These are phyloP conservation scores for Allomyces javanicus DNA, from an alignment of 192 early-diverging fungal species.

Conservation along the genomic window DNA sequence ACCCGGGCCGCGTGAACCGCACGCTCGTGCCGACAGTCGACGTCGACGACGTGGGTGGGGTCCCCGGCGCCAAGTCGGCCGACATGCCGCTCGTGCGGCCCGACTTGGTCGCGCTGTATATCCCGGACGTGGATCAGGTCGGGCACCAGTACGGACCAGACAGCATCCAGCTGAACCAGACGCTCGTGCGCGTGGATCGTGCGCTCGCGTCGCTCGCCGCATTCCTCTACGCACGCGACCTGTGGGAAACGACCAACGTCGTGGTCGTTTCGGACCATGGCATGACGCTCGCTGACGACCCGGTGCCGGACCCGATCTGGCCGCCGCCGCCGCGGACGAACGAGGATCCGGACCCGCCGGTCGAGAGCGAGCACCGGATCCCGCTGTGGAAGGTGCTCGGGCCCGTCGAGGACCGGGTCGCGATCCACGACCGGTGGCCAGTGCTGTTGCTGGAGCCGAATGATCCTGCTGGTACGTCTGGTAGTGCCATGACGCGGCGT, in stretches of 20 bases:
- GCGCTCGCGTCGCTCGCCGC: conserved; percentile 1
- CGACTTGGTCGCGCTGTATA: conserved; percentile 1
- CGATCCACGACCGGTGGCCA: neutral
- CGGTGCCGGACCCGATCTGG: no score
- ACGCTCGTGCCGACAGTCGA: neutral
- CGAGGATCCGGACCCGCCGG: no score
- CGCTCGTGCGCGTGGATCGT: conserved; percentile 3
- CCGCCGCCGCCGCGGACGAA: no score
- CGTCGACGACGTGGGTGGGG: neutral
- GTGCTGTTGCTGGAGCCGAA: neutral
- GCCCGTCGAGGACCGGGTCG: neutral
- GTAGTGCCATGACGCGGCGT: no score
- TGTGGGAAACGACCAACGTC: neutral
- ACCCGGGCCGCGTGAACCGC: no score
- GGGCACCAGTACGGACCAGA: neutral
- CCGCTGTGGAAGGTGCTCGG: neutral
- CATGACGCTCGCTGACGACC: neutral
- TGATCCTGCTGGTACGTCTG: neutral
- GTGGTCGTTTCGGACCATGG: conserved; percentile 8
- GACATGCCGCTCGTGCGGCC: conserved; percentile 1
- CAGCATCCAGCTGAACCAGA: neutral
- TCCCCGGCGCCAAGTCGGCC: neutral
- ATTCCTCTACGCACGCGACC: neutral
- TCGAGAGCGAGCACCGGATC: neutral
- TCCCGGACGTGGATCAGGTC: neutral